A percentile compares a stretch with the other conserved stretches of the same genome.
These are phyloP conservation scores for Gaeumannomyces sp. DNA, from an alignment of 2,329 filamentous ascomycete genomes.

Conservation along the genomic window DNA sequence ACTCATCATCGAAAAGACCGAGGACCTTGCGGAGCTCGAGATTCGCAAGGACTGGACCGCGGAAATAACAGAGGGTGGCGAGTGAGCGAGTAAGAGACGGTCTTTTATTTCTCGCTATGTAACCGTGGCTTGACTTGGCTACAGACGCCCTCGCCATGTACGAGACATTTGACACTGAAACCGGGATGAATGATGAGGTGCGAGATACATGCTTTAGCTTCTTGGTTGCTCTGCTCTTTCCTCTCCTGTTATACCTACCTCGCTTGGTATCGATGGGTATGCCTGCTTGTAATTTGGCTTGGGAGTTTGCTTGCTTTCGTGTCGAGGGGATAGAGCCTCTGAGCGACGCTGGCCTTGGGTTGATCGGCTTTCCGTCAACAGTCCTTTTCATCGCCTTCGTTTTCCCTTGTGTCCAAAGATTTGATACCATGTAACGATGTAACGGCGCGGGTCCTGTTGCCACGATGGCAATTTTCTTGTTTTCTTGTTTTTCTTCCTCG, in stretches of 20 bases:
- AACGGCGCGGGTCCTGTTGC: no score
- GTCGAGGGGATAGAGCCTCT: no score
- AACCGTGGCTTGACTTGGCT: background rate
- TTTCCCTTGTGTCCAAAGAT: no score
- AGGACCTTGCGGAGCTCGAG: conserved; percentile 51
- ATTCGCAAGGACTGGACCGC: conserved; percentile 59
- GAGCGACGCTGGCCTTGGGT: no score
- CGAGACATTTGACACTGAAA: background rate
- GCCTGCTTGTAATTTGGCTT: background rate
- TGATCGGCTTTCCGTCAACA: no score
- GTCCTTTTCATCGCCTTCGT: no score
- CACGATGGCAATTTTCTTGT: no score
- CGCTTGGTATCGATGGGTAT: no score
- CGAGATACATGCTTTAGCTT: background rate
- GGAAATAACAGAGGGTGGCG: conserved; percentile 41
- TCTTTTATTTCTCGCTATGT: background rate
- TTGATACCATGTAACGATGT: no score
- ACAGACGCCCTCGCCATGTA: background rate
- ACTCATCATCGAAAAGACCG: conserved; percentile 63
- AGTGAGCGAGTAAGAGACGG: conserved; percentile 17
- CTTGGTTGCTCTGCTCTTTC: background rate
- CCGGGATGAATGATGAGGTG: background rate
- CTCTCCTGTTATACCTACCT: background rate
- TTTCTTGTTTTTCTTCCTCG: background rate
- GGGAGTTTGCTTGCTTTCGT: background rate